Base-by-base conservation (phyloP, 768 basidiomycete genomes). In the Hemileccinum impolitum region DNA sequence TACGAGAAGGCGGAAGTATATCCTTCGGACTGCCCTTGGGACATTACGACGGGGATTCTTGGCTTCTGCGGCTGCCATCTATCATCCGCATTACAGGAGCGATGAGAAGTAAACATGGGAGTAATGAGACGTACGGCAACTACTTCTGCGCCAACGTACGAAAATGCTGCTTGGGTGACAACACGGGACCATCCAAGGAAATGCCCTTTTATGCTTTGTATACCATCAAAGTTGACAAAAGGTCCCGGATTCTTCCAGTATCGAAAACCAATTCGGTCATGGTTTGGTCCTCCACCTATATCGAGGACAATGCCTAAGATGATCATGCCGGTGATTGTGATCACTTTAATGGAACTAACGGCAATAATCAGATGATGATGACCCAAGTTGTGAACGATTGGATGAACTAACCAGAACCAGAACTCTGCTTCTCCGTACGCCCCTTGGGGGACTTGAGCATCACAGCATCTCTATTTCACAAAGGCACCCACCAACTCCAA, bases 131-230 rank as follows among this genome's bases (percentile, higher is more conserved):
- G 36, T 49, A 70, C 67, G 36, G 71, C 72, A 32, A 72, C 70
- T 17, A 69, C 59, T 55, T 81, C 81, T 2, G 78, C 77, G 26
- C 81, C 82, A 43, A 76, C 73, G 60, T 73, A 80, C 13, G 77
- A 74, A 65, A 81, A 81, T 18, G 78, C 76, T 17, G 81, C 81
- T 53, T 80, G 76, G 25, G 71, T 72, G 53, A 79, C 70, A 35
- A 78, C 79, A 11, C 76, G 68, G 68, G 72, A 78, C 64, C 67
- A 74, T 19, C 67, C 70, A 18, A 72, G 49, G 70, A 83, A 82
- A 17, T 69, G 69, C 19, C 79, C 80, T 39, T 68, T 71, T 1
- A 62, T 47, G 3, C 79, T 79, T 25, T 47, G 31, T 42, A 73
- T 72, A 15, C 52, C 55, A 41, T 68, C 39, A 50, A 54, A 74